Evolutionary conservation across 371 early-diverging fungal species (phyloP).

Genomic region (Syncephalastrum sp.): DNA sequence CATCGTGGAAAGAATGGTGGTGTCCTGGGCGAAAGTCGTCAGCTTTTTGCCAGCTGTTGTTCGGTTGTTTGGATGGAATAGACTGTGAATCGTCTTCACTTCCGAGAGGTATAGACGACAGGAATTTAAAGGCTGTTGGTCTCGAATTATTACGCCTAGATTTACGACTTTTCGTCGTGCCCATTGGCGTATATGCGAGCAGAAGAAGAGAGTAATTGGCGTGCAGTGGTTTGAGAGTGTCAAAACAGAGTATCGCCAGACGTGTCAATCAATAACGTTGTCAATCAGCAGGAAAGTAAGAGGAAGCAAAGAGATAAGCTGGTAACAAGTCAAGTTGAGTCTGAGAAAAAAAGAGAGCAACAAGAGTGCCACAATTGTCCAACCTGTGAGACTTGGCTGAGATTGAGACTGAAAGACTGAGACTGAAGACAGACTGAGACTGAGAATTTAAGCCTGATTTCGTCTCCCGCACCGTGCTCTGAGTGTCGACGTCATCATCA

Average conservation of each 20-base stretch:
- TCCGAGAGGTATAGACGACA: constrained; percentile 48
- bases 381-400: too few species aligned
- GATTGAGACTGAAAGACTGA: too few species aligned
- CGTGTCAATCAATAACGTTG: too few species aligned
- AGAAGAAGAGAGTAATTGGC: constrained; percentile 3
- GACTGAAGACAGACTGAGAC: too few species aligned
- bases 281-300: constrained; percentile 1
- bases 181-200: constrained; percentile 41
- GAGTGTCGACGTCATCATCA: too few species aligned
- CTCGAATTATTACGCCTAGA: constrained; percentile 55
- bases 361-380: too few species aligned
- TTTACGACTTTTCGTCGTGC: constrained; percentile 59
- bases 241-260: too few species aligned
- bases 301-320: constrained; percentile 3
- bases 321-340: constrained; percentile 2
- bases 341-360: neutral
- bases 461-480: too few species aligned
- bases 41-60: too few species aligned
- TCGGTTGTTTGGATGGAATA: constrained; percentile 1
- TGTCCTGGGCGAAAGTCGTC: too few species aligned
- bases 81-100: constrained; percentile 21
- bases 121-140: constrained; percentile 48
- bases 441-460: too few species aligned
- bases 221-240: constrained; percentile 5
- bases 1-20: too few species aligned